These are phyloP conservation scores for Aspergillus hiratsukae DNA, from an alignment of 2,329 filamentous ascomycete genomes.

Conservation along the genomic window DNA sequence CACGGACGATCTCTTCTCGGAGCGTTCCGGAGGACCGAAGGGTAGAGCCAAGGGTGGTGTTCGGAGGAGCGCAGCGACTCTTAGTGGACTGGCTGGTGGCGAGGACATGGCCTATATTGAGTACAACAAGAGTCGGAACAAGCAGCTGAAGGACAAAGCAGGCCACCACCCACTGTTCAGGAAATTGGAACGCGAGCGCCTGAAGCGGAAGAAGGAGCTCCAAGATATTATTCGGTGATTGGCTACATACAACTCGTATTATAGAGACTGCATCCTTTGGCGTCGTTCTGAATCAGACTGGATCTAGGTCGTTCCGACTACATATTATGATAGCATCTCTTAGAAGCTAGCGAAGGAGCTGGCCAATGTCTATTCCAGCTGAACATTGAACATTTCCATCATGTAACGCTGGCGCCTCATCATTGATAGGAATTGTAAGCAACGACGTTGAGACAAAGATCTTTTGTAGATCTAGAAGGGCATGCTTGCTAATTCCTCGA, in stretches of 20 bases:
- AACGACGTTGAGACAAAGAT: background rate
- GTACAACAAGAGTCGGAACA: constrained; percentile 70
- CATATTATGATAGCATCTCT: background rate
- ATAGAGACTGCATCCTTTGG: background rate
- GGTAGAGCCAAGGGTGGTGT: constrained; percentile 54
- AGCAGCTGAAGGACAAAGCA: constrained; percentile 59
- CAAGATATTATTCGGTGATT: constrained; percentile 23
- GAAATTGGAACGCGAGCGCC: constrained; percentile 60
- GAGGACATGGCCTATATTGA: constrained; percentile 97
- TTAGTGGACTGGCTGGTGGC: constrained; percentile 82
- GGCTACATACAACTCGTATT: background rate
- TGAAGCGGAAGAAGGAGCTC: constrained; percentile 50
- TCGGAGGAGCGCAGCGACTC: constrained; percentile 74
- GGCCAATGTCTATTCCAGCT: background rate
- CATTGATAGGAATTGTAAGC: background rate
- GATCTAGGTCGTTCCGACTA: background rate
- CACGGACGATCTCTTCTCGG: constrained; percentile 62
- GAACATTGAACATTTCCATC: background rate
- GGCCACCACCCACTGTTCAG: constrained; percentile 61
- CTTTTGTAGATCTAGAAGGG: background rate
- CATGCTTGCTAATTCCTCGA: background rate
- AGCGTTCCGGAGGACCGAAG: constrained; percentile 44
- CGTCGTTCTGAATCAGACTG: background rate
- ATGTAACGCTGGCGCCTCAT: background rate
- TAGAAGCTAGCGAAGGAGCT: background rate